Conservation (phyloP, 1,284 basidiomycete genomes). For the Tilletia setariae region DNA sequence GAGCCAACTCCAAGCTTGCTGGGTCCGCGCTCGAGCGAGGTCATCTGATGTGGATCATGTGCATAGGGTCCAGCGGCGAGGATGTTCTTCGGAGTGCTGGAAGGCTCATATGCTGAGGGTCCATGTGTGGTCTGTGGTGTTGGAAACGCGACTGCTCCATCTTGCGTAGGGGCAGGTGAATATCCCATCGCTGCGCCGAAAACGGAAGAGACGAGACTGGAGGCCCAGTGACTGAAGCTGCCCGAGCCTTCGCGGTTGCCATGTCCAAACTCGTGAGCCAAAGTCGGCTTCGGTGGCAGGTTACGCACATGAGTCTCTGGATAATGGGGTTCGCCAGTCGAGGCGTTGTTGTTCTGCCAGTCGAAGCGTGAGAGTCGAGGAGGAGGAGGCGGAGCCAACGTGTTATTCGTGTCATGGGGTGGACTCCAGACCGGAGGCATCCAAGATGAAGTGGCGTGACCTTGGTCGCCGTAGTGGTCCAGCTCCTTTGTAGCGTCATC, state of each 20-base stretch:
- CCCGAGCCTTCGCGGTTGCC: neutral
- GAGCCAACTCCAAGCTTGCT: constrained; percentile 10
- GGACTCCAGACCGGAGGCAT: neutral
- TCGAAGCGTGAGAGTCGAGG: constrained; percentile 13
- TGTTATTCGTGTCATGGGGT: neutral
- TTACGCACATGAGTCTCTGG: no score
- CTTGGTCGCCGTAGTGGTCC: neutral
- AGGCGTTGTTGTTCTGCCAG: constrained; percentile 4
- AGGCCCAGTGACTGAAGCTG: constrained; percentile 5
- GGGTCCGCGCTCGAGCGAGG: neutral
- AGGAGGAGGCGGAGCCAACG: neutral
- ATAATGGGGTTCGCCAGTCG: neutral
- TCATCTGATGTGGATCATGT: neutral
- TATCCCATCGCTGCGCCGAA: neutral
- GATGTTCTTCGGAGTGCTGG: neutral
- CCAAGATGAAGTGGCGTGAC: neutral
- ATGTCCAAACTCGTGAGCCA: neutral
- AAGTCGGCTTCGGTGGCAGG: neutral
- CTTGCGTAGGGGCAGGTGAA: neutral
- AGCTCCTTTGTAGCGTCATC: neutral
- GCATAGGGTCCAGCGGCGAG: neutral
- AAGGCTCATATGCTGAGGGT: neutral
- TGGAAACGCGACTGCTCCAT: neutral
- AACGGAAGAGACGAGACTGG: constrained; percentile 6
- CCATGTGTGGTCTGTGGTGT: neutral